Percentiles rank a stretch among this genome's conserved stretches.
Conservation (phyloP, 176 grass and related monocot genomes). For the Oryza rufipogon region DNA sequence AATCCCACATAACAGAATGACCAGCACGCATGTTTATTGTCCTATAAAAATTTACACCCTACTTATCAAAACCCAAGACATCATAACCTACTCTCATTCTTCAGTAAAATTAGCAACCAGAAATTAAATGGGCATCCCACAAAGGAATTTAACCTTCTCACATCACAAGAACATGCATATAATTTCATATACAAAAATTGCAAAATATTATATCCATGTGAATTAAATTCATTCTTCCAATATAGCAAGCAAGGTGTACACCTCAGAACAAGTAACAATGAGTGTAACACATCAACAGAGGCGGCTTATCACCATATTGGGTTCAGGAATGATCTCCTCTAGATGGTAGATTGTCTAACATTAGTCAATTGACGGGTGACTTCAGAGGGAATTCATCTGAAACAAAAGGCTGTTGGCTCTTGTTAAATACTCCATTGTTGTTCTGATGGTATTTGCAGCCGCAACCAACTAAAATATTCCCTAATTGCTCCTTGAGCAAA, state of each 20-base stretch:
- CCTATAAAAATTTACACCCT: background rate
- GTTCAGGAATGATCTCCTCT: background rate
- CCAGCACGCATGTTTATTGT: background rate
- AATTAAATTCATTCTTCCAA: background rate
- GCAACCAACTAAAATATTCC: background rate
- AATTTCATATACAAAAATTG: background rate
- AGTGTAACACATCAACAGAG: background rate
- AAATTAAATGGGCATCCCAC: background rate
- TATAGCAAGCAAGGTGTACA: background rate
- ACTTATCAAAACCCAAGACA: background rate
- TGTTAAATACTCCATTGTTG: conserved; percentile 13
- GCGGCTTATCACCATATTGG: background rate
- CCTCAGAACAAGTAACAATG: background rate
- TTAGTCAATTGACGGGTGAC: background rate
- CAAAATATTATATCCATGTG: background rate
- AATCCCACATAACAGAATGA: conserved; percentile 1
- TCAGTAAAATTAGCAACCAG: background rate
- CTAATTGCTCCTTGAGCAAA: conserved; percentile 8
- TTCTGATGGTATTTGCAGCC: background rate
- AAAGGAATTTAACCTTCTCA: background rate
- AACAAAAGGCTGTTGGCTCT: background rate
- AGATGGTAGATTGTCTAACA: background rate
- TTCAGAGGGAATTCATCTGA: conserved; percentile 4
- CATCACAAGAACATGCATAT: background rate
- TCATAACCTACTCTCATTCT: background rate